Conservation (phyloP, 129 eudicot genomes). For the Arctium lappa region DNA sequence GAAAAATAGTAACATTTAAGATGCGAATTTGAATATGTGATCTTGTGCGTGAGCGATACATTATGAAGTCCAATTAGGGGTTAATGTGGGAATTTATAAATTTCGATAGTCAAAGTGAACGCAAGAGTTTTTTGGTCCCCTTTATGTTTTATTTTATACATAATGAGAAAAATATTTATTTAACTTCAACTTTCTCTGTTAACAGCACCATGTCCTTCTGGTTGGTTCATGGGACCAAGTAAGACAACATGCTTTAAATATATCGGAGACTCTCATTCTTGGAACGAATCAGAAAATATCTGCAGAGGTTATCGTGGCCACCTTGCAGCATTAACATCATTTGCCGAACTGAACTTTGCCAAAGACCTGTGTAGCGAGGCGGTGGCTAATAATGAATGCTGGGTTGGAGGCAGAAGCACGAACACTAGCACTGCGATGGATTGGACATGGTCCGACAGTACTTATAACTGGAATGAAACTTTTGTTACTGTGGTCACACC, state of each 20-base stretch:
- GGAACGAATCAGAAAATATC: slow-evolving; percentile 72
- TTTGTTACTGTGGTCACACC: slow-evolving; percentile 28
- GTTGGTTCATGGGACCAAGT: slow-evolving; percentile 50
- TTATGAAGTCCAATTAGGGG: background rate
- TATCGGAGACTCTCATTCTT: slow-evolving; percentile 36
- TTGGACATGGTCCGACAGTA: slow-evolving; percentile 82
- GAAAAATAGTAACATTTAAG: background rate
- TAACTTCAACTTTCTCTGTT: slow-evolving; percentile 14
- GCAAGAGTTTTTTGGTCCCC: background rate
- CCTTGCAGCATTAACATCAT: slow-evolving; percentile 64
- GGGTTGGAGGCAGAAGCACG: slow-evolving; percentile 75
- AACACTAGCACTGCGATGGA: slow-evolving; percentile 17
- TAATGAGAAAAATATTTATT: background rate
- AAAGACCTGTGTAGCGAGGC: slow-evolving; percentile 44
- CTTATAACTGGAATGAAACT: slow-evolving; percentile 52
- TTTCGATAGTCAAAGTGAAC: background rate
- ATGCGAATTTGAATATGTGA: background rate
- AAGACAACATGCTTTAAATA: slow-evolving; percentile 48
- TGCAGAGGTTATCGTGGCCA: slow-evolving; percentile 57
- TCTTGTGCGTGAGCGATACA: background rate
- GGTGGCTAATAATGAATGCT: slow-evolving; percentile 42
- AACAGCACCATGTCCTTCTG: slow-evolving; percentile 67
- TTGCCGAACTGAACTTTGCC: slow-evolving; percentile 50
- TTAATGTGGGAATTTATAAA: background rate
- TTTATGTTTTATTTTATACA: background rate